Base-by-base conservation (phyloP, 2,329 filamentous ascomycete species). In the Diplodia seriata region DNA sequence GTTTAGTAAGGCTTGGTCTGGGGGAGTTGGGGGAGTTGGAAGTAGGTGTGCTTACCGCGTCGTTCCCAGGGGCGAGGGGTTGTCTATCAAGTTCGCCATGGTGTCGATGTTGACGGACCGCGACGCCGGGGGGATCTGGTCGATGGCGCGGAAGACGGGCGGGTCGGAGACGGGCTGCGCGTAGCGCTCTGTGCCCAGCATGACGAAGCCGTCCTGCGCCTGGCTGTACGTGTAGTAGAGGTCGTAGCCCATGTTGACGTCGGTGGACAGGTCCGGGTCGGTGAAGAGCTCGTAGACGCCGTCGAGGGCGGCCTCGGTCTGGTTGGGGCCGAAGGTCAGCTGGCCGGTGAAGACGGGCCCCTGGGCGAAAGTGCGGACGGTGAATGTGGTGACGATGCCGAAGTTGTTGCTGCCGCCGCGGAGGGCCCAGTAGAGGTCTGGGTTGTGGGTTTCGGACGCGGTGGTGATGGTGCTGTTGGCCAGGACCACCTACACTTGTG, bases 341-440 rank as follows among this genome's bases (percentile, higher is more conserved):
- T 77, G 73, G 2, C 78, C 78, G 67, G 76, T 76, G 78, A 78
- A 81, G 56, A 77, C 71, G 0, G 31, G 49, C 3, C 36, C 53
- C 9, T 49, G 57, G 20, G 59, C 33, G 20, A 65, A 38, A 2
- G 36, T 49, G 9, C 40, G 36, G 14, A 76, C 71, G 4, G 73
- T 73, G 57, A 78, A 75, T 6, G 73, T 72, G 3, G 77, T 78
- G 18, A 80, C 77, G 14, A 80, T 74, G 18, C 76, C 79, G 50
- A 80, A 78, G 68, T 79, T 79, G 66, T 71, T 77, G 1, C 71
- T 72, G 33, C 78, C 78, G 15, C 78, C 79, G 29, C 77, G 77
- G 11, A 81, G 71, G 0, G 77, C 76, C 72, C 74, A 76, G 72
- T 77, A 79, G 2, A 81, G 72, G 63, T 79, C 76, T 40, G 0